Conservation (phyloP, 2,329 filamentous ascomycete genomes). For the Cladosporium sp. region DNA sequence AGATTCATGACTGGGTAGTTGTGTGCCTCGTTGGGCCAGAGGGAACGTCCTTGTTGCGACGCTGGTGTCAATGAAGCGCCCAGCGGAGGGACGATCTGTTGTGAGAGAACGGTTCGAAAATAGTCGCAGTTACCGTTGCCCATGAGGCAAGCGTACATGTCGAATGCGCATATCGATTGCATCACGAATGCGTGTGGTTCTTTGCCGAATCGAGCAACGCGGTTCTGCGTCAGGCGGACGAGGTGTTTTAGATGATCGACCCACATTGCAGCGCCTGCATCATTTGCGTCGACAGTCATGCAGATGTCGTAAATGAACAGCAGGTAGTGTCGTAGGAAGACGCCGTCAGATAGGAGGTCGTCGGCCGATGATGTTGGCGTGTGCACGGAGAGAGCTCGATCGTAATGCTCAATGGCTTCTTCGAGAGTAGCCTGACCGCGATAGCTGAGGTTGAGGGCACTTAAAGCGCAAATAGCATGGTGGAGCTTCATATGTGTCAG, state of each 20-base stretch:
- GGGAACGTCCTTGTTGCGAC: not conserved
- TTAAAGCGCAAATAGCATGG: constrained; percentile 60
- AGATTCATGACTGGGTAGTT: constrained; percentile 43
- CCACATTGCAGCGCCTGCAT: constrained; percentile 52
- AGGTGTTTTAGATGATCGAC: constrained; percentile 56
- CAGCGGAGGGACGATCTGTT: constrained; percentile 49
- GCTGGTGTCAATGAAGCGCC: constrained; percentile 4
- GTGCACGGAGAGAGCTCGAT: constrained; percentile 47
- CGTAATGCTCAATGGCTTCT: constrained; percentile 56
- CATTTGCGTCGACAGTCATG: constrained; percentile 28
- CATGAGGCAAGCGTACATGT: constrained; percentile 57
- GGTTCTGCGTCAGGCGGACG: constrained; percentile 29
- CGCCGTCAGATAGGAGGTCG: constrained; percentile 56
- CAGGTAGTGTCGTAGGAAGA: constrained; percentile 58
- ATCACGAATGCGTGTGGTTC: constrained; percentile 54
- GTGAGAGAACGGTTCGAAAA: constrained; percentile 47
- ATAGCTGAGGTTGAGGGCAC: constrained; percentile 53
- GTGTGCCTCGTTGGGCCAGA: constrained; percentile 21
- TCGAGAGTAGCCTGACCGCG: constrained; percentile 46
- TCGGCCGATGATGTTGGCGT: constrained; percentile 48
- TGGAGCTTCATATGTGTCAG: constrained; percentile 45
- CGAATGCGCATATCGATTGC: constrained; percentile 56
- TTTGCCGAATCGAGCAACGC: constrained; percentile 28
- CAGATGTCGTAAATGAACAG: constrained; percentile 58
- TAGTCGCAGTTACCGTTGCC: constrained; percentile 54